Evolutionary conservation across 768 basidiomycete genomes (phyloP).

Genomic region (Tephrocybe sp.): DNA sequence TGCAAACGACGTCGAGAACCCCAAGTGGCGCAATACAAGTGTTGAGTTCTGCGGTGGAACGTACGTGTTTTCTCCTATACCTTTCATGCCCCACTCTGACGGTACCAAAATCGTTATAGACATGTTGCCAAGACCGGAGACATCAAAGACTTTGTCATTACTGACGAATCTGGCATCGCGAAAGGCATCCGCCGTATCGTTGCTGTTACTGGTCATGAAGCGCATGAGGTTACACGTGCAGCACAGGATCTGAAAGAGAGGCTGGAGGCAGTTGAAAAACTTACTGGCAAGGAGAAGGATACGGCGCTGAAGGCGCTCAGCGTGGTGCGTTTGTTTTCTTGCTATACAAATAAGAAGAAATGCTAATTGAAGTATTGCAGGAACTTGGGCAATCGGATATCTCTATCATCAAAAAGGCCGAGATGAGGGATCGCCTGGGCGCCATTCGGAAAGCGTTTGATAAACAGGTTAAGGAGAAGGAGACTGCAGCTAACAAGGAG

Average conservation of each 20-base stretch:
- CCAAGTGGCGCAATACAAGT: slow-evolving; percentile 88
- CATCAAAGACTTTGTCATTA: slow-evolving; percentile 94
- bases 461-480: slow-evolving; percentile 81
- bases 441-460: slow-evolving; percentile 78
- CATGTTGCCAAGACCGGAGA: slow-evolving; percentile 97
- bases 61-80: slow-evolving; percentile 41
- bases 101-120: slow-evolving; percentile 31
- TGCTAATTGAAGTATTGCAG: slow-evolving; percentile 36
- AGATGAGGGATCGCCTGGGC: slow-evolving; percentile 71
- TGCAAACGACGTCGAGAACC: slow-evolving; percentile 77
- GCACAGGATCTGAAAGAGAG: slow-evolving; percentile 61
- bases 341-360: not conserved
- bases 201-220: slow-evolving; percentile 94
- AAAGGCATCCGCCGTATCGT: slow-evolving; percentile 96
- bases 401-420: slow-evolving; percentile 77
- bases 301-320: slow-evolving; percentile 78
- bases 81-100: not conserved
- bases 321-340: slow-evolving; percentile 53
- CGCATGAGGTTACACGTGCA: slow-evolving; percentile 70
- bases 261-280: slow-evolving; percentile 58
- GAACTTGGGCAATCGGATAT: slow-evolving; percentile 89
- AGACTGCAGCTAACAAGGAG: slow-evolving; percentile 71
- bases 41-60: slow-evolving; percentile 99
- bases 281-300: slow-evolving; percentile 81
- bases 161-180: slow-evolving; percentile 95